A percentile compares a stretch with the other conserved stretches of the same genome.
These are phyloP conservation scores for Melocanna baccifera DNA, from an alignment of 176 grass and related monocot species.

Conservation along the genomic window DNA sequence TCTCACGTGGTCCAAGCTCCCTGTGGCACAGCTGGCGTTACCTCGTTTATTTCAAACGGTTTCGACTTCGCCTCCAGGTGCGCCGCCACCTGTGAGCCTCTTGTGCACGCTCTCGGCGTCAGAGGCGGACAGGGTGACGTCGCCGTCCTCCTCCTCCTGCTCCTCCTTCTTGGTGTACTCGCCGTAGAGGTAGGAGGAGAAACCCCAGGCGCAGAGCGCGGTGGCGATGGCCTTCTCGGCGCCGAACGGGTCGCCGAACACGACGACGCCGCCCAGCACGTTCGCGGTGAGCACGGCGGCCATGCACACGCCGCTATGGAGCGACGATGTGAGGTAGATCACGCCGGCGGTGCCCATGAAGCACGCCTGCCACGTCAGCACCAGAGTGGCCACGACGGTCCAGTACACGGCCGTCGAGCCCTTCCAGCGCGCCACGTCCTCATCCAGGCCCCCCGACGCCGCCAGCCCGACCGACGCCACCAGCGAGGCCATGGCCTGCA, in stretches of 20 bases:
- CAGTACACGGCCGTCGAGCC: slow-evolving; percentile 51
- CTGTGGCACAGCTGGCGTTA: neutral
- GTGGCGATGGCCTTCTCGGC: slow-evolving; percentile 71
- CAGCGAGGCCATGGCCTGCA: slow-evolving; percentile 53
- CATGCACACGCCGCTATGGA: slow-evolving; percentile 93
- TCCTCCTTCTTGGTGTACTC: slow-evolving; percentile 56
- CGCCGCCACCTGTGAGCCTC: neutral
- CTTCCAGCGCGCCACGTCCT: slow-evolving; percentile 39
- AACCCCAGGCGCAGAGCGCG: slow-evolving; percentile 72
- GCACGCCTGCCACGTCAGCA: slow-evolving; percentile 80
- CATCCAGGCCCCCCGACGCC: slow-evolving; percentile 32
- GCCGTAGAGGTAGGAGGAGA: slow-evolving; percentile 82
- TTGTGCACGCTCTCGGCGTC: slow-evolving; percentile 12
- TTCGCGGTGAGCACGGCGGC: slow-evolving; percentile 64
- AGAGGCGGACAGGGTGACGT: neutral
- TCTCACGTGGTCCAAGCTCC: neutral
- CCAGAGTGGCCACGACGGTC: slow-evolving; percentile 42
- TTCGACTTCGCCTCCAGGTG: neutral
- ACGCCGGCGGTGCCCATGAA: slow-evolving; percentile 94
- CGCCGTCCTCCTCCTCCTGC: neutral
- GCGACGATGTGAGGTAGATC: slow-evolving; percentile 73
- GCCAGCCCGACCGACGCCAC: slow-evolving; percentile 46
- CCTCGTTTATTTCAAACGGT: slow-evolving; percentile 25
- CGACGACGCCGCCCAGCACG: slow-evolving; percentile 62
- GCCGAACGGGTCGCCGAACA: slow-evolving; percentile 74